Base-by-base conservation (phyloP, 805 yeast genomes). In the Candida vartiovaarae region DNA sequence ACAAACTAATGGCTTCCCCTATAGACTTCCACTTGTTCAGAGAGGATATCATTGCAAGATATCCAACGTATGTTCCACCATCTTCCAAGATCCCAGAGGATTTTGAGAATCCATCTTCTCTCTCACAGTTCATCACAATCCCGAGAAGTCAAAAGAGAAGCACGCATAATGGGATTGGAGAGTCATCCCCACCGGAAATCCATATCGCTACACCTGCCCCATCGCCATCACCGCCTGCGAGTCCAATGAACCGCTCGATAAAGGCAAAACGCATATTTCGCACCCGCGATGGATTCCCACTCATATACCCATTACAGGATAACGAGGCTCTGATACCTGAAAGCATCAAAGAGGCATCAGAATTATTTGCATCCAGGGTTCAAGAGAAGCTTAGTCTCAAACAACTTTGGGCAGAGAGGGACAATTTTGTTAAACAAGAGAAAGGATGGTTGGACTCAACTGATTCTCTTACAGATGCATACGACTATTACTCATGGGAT, bases 191-290 rank as follows among this genome's bases (percentile, higher is more conserved):
- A 0, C 80, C 78, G 34, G 64, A 75, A 0, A 66, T 82, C 5
- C 90, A 84, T 59, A 73, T 88, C 8, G 90, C 96, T 0, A 87
- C 96, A 0, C 96, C 95, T 0, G 84, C 84, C 1, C 93, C 95
- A 3, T 85, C 95, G 0, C 95, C 95, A 1, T 81, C 84, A 0
- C 44, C 48, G 4, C 46, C 49, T 3, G 25, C 72, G 15, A 70
- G 78, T 2, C 84, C 85, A 4, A 41, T 63, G 15, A 36, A 57
- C 30, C 61, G 62, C 27, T 51, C 56, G 38, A 30, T 47, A 11
- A 77, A 72, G 52, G 65, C 72, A 7, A 64, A 81, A 46, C 70
- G 76, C 46, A 70, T 76, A 40, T 80, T 75, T 48, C 89, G 82
- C 60, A 74, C 84, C 0, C 80, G 82, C 57, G 78, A 77, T 57